A percentile compares a stretch with the other conserved stretches of the same genome.
Evolutionary conservation across 2,329 filamentous ascomycete genomes (phyloP).

Genomic region (Bretziella fagacearum): DNA sequence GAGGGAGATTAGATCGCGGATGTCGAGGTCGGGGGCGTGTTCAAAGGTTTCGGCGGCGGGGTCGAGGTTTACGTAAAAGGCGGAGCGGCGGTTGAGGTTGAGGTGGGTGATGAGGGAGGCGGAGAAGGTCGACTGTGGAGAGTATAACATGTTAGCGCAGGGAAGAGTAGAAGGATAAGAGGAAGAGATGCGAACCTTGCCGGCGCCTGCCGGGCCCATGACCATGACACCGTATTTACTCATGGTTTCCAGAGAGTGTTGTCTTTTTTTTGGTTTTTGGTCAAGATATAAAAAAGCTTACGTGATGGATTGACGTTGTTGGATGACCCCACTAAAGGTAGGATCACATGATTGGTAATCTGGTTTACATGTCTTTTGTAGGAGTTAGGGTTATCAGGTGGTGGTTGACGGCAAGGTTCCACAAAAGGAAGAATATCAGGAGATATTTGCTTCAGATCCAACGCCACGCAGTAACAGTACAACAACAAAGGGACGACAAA

Average conservation of each 20-base stretch:
- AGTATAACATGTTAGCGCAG: constrained; percentile 21
- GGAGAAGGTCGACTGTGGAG: constrained; percentile 65
- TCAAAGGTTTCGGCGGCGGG: constrained; percentile 86
- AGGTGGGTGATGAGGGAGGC: constrained; percentile 84
- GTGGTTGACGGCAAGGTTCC: too few relatives aligned
- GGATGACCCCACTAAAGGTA: too few relatives aligned
- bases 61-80: constrained; percentile 97
- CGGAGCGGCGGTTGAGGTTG: constrained; percentile 74
- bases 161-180: not conserved
- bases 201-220: constrained; percentile 89
- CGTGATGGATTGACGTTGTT: not conserved
- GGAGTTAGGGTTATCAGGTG: too few relatives aligned
- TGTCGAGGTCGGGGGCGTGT: constrained; percentile 84
- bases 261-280: not conserved
- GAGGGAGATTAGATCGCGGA: constrained; percentile 83
- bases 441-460: too few relatives aligned
- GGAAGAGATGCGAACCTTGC: constrained; percentile 45
- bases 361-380: too few relatives aligned
- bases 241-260: constrained; percentile 38
- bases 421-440: too few relatives aligned
- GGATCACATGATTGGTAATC: too few relatives aligned
- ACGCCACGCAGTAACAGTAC: too few relatives aligned
- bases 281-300: not conserved
- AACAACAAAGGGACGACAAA: too few relatives aligned
- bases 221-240: constrained; percentile 90